Conservation (phyloP, 148 eudicot species). For the Cornus kousa region DNA sequence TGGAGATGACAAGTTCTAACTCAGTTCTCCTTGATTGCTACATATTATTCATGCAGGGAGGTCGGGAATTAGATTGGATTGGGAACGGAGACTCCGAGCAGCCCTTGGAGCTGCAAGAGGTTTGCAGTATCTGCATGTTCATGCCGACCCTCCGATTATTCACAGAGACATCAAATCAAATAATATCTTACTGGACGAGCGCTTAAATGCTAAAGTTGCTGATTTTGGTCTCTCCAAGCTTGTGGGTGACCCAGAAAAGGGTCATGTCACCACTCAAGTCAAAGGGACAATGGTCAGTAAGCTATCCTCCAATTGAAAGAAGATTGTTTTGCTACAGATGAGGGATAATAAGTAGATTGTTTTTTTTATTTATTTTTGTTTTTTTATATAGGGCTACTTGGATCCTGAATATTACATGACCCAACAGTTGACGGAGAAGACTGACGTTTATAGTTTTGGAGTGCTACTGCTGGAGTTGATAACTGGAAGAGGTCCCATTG, state of each 20-base stretch:
- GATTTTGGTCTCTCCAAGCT: constrained; percentile 57
- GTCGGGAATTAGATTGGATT: constrained; percentile 51
- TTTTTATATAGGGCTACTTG: constrained; percentile 51
- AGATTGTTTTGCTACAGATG: not conserved
- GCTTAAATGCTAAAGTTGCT: constrained; percentile 51
- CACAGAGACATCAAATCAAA: constrained; percentile 59
- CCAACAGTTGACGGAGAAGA: constrained; percentile 56
- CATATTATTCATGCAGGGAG: constrained; percentile 28
- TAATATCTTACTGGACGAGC: constrained; percentile 46
- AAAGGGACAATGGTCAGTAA: constrained; percentile 57
- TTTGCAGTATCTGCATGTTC: constrained; percentile 52
- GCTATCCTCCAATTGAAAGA: not conserved
- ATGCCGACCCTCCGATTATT: constrained; percentile 58
- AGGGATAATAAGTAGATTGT: not conserved
- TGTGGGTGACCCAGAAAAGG: constrained; percentile 26
- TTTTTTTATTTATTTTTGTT: not conserved
- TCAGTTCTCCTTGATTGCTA: not conserved
- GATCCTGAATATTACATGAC: constrained; percentile 77
- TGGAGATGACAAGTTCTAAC: not conserved
- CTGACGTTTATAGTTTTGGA: constrained; percentile 62
- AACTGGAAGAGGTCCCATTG: constrained; percentile 54
- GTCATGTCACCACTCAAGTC: constrained; percentile 51
- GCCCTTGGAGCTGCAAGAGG: constrained; percentile 59
- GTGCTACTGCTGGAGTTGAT: constrained; percentile 56
- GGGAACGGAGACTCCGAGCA: constrained; percentile 47